phyloP scores from a whole-genome alignment of 495 filamentous ascomycete genomes.

The Pyrenopolyporus hunteri region DNA sequence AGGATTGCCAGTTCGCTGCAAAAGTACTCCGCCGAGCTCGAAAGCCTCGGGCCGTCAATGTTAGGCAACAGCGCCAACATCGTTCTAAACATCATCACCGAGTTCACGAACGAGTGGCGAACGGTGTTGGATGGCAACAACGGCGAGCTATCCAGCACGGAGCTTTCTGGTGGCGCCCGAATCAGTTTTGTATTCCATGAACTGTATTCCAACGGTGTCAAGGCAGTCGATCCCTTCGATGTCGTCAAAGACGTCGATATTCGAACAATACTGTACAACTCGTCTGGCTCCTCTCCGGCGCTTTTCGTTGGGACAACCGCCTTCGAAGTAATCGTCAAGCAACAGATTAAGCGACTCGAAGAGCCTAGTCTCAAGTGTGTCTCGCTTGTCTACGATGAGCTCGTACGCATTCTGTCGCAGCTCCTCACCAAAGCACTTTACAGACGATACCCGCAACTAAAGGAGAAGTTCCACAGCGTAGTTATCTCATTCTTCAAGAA shows the following conservation, averaged over 20 bases:
- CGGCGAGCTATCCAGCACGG: conserved; percentile 89
- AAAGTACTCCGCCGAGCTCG: conserved; percentile 86
- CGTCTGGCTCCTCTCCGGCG: conserved; percentile 94
- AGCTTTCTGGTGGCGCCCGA: conserved; percentile 94
- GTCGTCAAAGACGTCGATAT: conserved; percentile 98
- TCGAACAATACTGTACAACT: conserved; percentile 95
- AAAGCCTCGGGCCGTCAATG: conserved; percentile 88
- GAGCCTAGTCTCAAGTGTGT: conserved; percentile 97
- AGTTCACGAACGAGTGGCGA: conserved; percentile 96
- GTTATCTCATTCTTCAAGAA: conserved; percentile 98
- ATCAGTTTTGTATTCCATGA: conserved; percentile 99
- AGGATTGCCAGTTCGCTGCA: conserved; percentile 90
- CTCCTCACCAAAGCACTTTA: conserved; percentile 88
- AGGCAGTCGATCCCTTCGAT: conserved; percentile 98
- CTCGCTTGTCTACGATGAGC: conserved; percentile 94
- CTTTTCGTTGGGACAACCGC: conserved; percentile 97
- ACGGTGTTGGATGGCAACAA: conserved; percentile 97
- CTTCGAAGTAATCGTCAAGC: conserved; percentile 98
- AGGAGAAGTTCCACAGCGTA: conserved; percentile 96
- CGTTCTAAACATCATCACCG: conserved; percentile 96
- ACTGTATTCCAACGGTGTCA: conserved; percentile 96
- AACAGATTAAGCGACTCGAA: conserved; percentile 95
- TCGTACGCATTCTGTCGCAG: conserved; percentile 92
- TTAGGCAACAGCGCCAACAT: conserved; percentile 96
- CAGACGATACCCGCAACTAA: conserved; percentile 87